phyloP scores from a whole-genome alignment of 495 filamentous ascomycete genomes.

The Pyrenula aspistea region DNA sequence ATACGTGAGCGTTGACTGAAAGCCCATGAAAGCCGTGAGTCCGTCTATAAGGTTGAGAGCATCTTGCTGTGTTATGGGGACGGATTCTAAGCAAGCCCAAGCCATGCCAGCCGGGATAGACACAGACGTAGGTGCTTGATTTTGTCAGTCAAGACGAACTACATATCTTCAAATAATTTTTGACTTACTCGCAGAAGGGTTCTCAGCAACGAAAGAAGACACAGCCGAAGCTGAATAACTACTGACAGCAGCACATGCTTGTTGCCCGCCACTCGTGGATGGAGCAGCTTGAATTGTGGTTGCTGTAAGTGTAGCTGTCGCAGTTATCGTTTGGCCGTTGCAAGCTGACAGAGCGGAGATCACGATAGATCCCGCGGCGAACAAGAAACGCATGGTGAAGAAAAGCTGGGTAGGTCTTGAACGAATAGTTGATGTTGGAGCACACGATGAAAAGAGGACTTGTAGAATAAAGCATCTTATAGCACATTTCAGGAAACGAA shows the following conservation, averaged over 20 bases:
- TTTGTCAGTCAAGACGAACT: neutral
- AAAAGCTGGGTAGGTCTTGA: neutral
- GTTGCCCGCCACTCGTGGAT: neutral
- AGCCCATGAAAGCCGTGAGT: neutral
- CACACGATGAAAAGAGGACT: neutral
- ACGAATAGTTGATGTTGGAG: neutral
- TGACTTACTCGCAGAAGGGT: neutral
- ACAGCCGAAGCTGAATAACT: neutral
- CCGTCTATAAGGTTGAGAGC: neutral
- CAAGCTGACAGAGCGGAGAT: neutral
- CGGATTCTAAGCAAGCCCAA: neutral
- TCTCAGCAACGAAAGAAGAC: neutral
- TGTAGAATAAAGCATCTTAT: neutral
- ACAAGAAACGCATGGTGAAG: neutral
- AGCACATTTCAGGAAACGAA: neutral
- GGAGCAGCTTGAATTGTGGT: neutral
- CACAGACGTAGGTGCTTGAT: neutral
- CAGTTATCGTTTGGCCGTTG: neutral
- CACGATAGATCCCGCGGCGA: neutral
- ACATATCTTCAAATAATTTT: neutral
- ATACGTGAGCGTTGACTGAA: neutral
- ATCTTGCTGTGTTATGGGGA: neutral
- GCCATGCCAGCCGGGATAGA: neutral
- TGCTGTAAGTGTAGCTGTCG: neutral
- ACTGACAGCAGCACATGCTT: neutral